These are phyloP conservation scores for Pezizomycotina sp. DNA, from an alignment of 2,329 filamentous ascomycete species.

Conservation along the genomic window DNA sequence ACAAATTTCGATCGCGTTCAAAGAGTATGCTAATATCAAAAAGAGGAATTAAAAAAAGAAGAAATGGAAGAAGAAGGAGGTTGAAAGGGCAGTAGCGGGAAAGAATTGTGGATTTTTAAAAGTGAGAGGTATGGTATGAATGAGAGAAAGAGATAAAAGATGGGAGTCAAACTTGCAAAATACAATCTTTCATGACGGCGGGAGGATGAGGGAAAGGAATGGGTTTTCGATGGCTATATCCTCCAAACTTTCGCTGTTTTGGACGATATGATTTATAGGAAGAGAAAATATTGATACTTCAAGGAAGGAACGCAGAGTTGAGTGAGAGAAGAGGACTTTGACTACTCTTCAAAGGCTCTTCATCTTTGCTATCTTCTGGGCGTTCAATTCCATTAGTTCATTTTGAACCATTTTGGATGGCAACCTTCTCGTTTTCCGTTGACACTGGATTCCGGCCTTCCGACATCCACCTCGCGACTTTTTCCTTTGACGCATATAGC, in stretches of 20 bases:
- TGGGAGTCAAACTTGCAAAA: slow-evolving; percentile 3
- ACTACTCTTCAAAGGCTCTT: slow-evolving; percentile 22
- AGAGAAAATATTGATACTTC: no score
- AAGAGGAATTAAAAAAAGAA: slow-evolving; percentile 14
- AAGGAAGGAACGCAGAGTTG: no score
- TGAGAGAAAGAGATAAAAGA: not conserved
- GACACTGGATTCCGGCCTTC: slow-evolving; percentile 26
- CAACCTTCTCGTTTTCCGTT: slow-evolving; percentile 25
- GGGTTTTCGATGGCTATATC: no score
- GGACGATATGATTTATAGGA: no score
- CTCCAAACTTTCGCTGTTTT: no score
- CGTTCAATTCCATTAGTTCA: slow-evolving; percentile 26
- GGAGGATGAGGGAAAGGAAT: slow-evolving; percentile 6
- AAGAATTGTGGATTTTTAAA: not conserved
- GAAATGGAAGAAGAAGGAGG: not conserved
- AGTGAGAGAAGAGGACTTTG: slow-evolving; percentile 11
- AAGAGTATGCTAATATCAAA: no score
- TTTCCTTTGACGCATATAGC: slow-evolving; percentile 24
- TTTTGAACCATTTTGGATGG: slow-evolving; percentile 24
- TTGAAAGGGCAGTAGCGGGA: not conserved
- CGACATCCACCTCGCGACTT: slow-evolving; percentile 25
- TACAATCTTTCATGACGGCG: slow-evolving; percentile 6
- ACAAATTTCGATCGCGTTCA: no score
- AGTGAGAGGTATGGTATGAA: not conserved
- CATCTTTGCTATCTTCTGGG: slow-evolving; percentile 24